phyloP scores from a whole-genome alignment of 805 yeast species.

The Isabelozyma heimii region DNA sequence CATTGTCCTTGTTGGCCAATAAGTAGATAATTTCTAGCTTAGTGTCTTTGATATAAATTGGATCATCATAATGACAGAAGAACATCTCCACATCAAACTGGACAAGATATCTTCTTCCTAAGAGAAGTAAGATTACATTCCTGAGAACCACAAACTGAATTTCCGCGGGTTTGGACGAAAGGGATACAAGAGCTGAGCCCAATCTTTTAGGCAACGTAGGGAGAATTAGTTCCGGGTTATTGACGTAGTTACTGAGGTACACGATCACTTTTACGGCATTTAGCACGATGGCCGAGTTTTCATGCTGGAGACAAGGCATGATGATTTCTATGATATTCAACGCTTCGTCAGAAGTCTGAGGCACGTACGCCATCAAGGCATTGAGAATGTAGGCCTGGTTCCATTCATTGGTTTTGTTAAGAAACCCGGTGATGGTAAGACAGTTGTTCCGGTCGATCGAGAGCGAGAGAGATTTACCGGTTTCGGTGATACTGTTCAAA shows the following conservation, averaged over 20 bases:
- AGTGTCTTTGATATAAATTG: constrained; percentile 84
- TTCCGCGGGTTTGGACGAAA: constrained; percentile 76
- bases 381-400: constrained; percentile 65
- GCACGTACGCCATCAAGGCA: constrained; percentile 66
- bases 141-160: constrained; percentile 79
- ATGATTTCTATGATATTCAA: constrained; percentile 59
- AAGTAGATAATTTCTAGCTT: constrained; percentile 83
- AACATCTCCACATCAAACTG: constrained; percentile 73
- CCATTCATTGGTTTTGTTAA: constrained; percentile 60
- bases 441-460: constrained; percentile 50
- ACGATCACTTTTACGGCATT: constrained; percentile 72
- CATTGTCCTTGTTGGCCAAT: constrained; percentile 64
- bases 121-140: constrained; percentile 71
- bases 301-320: constrained; percentile 73
- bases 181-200: constrained; percentile 65
- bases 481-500: constrained; percentile 61
- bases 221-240: constrained; percentile 50
- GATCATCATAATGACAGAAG: constrained; percentile 81
- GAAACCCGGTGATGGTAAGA: constrained; percentile 28
- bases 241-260: constrained; percentile 71
- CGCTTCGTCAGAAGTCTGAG: constrained; percentile 67
- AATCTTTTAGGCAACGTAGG: constrained; percentile 56
- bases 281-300: constrained; percentile 76
- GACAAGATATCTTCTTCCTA: constrained; percentile 61
- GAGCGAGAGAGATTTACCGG: constrained; percentile 46